Evolutionary conservation across 768 basidiomycete species (phyloP).

Genomic region (Lactarius quietus): DNA sequence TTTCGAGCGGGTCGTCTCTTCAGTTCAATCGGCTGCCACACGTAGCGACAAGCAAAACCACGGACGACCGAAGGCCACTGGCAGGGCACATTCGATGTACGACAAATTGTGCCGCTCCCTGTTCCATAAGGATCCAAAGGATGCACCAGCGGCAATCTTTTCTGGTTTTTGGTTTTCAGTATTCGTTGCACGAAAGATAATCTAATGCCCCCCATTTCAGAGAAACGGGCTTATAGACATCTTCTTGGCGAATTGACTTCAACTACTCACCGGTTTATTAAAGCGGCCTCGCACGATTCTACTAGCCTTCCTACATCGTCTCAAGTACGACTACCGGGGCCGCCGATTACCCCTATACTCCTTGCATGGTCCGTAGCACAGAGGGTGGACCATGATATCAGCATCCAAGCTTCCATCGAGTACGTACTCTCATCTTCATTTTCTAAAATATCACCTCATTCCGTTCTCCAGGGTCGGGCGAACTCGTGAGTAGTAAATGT

Average conservation of each 20-base stretch:
- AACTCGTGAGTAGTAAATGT: slow-evolving; percentile 8
- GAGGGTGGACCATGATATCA: slow-evolving; percentile 2
- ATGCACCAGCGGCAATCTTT: neutral
- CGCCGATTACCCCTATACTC: neutral
- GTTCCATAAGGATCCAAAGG: neutral
- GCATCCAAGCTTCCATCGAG: no score
- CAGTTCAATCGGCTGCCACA: neutral
- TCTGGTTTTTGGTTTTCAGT: slow-evolving; percentile 3
- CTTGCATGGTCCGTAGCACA: slow-evolving; percentile 16
- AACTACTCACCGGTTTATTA: neutral
- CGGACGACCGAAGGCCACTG: neutral
- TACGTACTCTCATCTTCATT: neutral
- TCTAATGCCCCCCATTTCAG: neutral
- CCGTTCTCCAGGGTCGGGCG: slow-evolving; percentile 1
- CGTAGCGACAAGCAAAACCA: neutral
- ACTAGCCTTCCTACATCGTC: neutral
- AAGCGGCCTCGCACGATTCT: neutral
- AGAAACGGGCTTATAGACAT: neutral
- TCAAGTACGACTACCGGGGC: neutral
- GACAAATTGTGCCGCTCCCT: neutral
- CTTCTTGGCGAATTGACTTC: neutral
- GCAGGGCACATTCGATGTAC: neutral
- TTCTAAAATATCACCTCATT: neutral
- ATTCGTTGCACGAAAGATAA: neutral
- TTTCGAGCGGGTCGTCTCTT: neutral